Base-by-base conservation (phyloP, 2,329 filamentous ascomycete genomes). In the Calonectria pseudoturangicola region DNA sequence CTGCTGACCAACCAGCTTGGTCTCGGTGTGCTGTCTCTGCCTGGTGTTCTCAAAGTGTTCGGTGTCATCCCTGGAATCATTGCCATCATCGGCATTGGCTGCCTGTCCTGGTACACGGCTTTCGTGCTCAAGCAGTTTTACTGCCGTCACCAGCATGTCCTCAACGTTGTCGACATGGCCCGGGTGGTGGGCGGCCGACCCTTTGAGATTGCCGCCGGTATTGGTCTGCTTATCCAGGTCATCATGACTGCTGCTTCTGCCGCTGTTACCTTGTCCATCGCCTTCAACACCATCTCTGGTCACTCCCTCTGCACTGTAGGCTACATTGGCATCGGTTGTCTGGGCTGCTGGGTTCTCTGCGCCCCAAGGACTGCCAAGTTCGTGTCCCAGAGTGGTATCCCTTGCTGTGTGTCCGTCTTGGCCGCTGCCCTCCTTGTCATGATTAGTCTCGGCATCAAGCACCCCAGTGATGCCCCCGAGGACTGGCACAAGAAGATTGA, bases 171-270 rank as follows among this genome's bases (percentile, higher is more conserved):
- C 76, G 93, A 94, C 78, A 91, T 94, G 89, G 87, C 89, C 88
- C 79, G 88, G 86, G 79, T 90, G 84, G 77, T 90, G 85, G 86
- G 82, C 1, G 81, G 82, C 2, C 75, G 76, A 1, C 68, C 75
- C 4, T 74, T 83, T 16, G 81, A 80, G 33, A 73, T 80, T 25
- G 30, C 77, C 1, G 71, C 80, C 10, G 82, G 91, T 2, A 84
- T 92, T 76, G 93, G 93, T 87, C 92, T 94, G 81, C 81, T 94
- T 15, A 81, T 94, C 75, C 94, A 94, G 85, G 93, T 94, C 80
- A 93, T 91, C 64, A 93, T 93, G 83, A 93, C 93, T 70, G 89
- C 90, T 84, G 91, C 90, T 51, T 88, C 93, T 72, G 92, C 93
- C 79, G 92, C 90, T 78, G 86, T 94, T 63, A 90, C 91, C 3